These are phyloP conservation scores for Casuarina equisetifolia DNA, from an alignment of 306 rosid genomes.

Conservation along the genomic window DNA sequence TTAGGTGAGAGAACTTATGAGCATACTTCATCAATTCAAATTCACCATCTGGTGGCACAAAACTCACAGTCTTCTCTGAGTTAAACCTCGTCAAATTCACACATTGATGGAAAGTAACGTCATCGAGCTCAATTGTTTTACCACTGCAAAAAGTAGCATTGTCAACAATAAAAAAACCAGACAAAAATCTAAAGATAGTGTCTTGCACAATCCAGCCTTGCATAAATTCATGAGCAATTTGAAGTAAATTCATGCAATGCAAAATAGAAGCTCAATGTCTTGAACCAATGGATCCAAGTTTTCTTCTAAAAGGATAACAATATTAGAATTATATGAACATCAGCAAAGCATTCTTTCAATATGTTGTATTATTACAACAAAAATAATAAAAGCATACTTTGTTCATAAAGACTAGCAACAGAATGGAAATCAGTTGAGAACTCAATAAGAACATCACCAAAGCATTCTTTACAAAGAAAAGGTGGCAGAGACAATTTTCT, in stretches of 20 bases:
- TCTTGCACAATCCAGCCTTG: not conserved
- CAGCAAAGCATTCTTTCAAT: not conserved
- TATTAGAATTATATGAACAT: not conserved
- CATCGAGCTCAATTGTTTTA: constrained; percentile 94
- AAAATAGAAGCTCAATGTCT: not conserved
- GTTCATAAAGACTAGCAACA: not conserved
- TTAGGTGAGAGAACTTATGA: constrained; percentile 15
- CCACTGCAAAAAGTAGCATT: constrained; percentile 59
- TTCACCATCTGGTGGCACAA: constrained; percentile 97
- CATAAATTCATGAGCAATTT: not conserved
- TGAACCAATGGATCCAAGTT: not conserved
- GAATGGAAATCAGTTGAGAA: not conserved
- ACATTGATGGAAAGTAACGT: constrained; percentile 94
- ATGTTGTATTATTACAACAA: too few relatives aligned
- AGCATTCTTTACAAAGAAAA: not conserved
- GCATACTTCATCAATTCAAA: constrained; percentile 96
- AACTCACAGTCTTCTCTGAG: constrained; percentile 93
- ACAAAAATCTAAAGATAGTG: not conserved
- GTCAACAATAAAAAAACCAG: not conserved
- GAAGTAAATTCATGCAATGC: not conserved
- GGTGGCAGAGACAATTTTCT: not conserved
- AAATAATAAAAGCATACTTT: not conserved
- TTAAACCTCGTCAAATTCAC: constrained; percentile 95
- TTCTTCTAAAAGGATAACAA: not conserved
- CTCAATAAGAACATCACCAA: not conserved